A percentile compares a stretch with the other conserved stretches of the same genome.
phyloP scores from a whole-genome alignment of 345 rosid species.

The Cardamine chenopodiifolia region DNA sequence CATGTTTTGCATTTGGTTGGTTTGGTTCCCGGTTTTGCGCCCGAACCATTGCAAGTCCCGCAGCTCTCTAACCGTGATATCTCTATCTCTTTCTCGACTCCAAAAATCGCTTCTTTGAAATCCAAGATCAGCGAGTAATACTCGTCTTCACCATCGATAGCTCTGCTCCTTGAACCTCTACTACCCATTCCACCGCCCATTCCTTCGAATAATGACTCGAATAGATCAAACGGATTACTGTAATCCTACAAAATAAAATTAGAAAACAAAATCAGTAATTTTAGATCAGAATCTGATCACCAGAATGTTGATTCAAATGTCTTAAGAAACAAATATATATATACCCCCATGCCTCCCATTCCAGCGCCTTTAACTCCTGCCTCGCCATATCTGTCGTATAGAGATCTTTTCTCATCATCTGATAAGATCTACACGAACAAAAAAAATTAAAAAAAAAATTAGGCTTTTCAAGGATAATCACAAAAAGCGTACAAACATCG shows the following conservation, averaged over 20 bases:
- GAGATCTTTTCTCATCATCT: constrained; percentile 92
- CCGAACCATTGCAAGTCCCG: constrained; percentile 85
- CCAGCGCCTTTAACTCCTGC: constrained; percentile 97
- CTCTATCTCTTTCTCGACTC: constrained; percentile 93
- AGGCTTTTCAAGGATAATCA: constrained; percentile 8
- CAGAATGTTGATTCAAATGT: constrained; percentile 10
- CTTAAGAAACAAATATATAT: neutral
- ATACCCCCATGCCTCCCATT: constrained; percentile 92
- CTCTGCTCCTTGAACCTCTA: constrained; percentile 74
- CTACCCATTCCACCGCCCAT: constrained; percentile 75
- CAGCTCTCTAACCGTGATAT: constrained; percentile 85
- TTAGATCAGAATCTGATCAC: neutral
- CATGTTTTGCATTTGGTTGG: constrained; percentile 84
- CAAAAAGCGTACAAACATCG: neutral
- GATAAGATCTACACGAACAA: constrained; percentile 78
- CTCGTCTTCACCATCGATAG: constrained; percentile 90
- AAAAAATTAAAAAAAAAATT: neutral
- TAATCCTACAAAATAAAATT: constrained; percentile 61
- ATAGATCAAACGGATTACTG: constrained; percentile 94
- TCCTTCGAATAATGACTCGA: constrained; percentile 85
- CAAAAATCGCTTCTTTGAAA: constrained; percentile 95
- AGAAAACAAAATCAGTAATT: neutral
- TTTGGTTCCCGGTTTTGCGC: constrained; percentile 84
- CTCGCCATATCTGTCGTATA: constrained; percentile 95
- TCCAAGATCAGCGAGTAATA: constrained; percentile 73